These are phyloP conservation scores for Dothideomycetes sp. DNA, from an alignment of 2,329 filamentous ascomycete genomes.

Conservation along the genomic window DNA sequence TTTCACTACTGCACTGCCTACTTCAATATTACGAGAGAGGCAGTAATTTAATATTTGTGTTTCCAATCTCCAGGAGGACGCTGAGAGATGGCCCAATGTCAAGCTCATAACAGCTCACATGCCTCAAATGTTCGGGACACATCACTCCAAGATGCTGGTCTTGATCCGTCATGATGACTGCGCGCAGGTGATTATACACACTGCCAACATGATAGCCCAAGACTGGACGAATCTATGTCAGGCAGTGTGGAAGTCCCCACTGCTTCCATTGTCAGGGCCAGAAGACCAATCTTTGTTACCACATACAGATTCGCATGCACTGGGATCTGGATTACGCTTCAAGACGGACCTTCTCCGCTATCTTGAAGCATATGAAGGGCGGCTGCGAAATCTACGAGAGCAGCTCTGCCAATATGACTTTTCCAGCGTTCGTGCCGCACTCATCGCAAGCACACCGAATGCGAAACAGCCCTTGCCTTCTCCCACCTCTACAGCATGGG, in stretches of 20 bases:
- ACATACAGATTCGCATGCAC: too few relatives aligned
- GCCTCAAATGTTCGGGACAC: conserved; percentile 76
- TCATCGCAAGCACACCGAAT: conserved; percentile 65
- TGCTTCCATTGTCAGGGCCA: conserved; percentile 38
- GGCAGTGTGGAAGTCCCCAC: conserved; percentile 66
- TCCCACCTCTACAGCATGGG: conserved; percentile 50
- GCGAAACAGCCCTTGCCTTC: conserved; percentile 17
- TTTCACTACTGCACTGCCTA: neutral
- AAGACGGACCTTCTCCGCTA: conserved; percentile 67
- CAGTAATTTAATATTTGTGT: neutral
- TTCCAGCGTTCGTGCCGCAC: conserved; percentile 51
- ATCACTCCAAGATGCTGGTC: conserved; percentile 83
- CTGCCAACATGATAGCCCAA: conserved; percentile 78
- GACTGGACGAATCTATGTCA: conserved; percentile 89
- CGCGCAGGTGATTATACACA: conserved; percentile 74
- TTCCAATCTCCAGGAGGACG: conserved; percentile 41
- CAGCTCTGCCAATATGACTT: conserved; percentile 59
- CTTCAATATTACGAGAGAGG: neutral
- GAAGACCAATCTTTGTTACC: too few relatives aligned
- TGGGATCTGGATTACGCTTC: conserved; percentile 59
- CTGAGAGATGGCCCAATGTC: conserved; percentile 54
- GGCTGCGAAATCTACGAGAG: conserved; percentile 43
- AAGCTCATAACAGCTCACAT: conserved; percentile 63
- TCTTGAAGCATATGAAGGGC: conserved; percentile 54
- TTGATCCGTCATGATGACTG: conserved; percentile 65